Evolutionary conservation across 2,329 filamentous ascomycete species (phyloP), one percentile per base, ranked within the genome.

Genomic region (Scedosporium boydii): DNA sequence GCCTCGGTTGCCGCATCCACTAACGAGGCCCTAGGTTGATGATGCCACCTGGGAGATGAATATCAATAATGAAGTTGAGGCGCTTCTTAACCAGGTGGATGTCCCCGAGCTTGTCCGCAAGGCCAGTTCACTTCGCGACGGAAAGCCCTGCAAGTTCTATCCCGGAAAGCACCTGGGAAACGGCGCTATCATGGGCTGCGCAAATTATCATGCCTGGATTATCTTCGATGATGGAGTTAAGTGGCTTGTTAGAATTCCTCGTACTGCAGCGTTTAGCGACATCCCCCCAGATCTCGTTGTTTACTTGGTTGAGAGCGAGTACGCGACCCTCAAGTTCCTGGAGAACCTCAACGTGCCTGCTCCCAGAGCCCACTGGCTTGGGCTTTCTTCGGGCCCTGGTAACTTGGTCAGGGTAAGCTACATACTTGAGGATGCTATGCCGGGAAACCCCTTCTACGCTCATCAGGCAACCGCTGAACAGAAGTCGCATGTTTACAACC

Each of bases 271-370:
- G 26, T 58, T 58, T 21, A 65, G 63, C 34, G 64, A 68, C 46
- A 64, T 66, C 6, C 65, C 70, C 6, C 61, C 64, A 4, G 59
- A 57, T 16, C 65, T 71, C 4, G 66, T 66, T 2, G 69, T 70
- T 6, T 70, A 70, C 59, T 58, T 71, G 16, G 65, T 72, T 3
- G 58, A 58, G 26, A 72, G 70, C 67, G 70, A 73, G 63, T 72
- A 69, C 44, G 69, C 69, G 0, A 72, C 71, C 1, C 65, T 73
- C 21, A 72, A 71, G 57, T 73, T 70, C 59, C 65, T 73, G 6
- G 69, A 70, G 58, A 65, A 62, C 3, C 67, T 68, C 2, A 42
- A 58, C 0, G 66, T 71, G 2, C 70, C 70, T 4, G 67, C 70
- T 3, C 68, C 69, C 4, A 66, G 63, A 53, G 68, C 62, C 6